These are phyloP conservation scores for Fusarium scirpi DNA, from an alignment of 2,329 filamentous ascomycete genomes.

Conservation along the genomic window DNA sequence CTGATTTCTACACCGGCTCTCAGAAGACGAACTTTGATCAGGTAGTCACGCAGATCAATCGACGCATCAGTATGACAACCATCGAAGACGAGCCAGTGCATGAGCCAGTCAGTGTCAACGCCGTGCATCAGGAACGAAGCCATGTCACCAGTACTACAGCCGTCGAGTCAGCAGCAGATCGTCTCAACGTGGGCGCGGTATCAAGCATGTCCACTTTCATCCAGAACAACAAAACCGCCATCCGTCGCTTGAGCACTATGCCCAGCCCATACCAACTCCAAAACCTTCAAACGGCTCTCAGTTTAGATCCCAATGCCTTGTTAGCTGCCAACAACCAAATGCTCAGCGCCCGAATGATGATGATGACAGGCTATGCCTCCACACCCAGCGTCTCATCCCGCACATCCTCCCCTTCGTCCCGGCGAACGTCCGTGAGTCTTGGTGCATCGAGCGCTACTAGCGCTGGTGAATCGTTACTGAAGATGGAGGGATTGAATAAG, in stretches of 20 bases:
- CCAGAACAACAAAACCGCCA: constrained; percentile 36
- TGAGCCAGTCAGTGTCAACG: constrained; percentile 17
- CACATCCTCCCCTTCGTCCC: neutral
- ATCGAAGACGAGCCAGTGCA: neutral
- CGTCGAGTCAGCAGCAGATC: constrained; percentile 8
- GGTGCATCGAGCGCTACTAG: neutral
- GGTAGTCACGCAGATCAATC: constrained; percentile 36
- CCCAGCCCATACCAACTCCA: constrained; percentile 22
- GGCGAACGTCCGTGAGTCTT: neutral
- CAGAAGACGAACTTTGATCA: constrained; percentile 40
- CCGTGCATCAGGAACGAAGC: constrained; percentile 23
- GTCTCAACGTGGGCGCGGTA: constrained; percentile 17
- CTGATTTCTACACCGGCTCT: neutral
- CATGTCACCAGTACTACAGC: neutral
- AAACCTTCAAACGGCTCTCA: neutral
- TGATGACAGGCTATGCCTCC: neutral
- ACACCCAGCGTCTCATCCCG: neutral
- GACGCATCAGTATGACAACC: constrained; percentile 1
- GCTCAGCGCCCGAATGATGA: neutral
- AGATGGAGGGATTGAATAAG: constrained; percentile 21
- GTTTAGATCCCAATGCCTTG: neutral
- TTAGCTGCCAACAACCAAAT: constrained; percentile 1
- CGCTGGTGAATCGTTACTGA: neutral
- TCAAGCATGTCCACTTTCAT: constrained; percentile 33
- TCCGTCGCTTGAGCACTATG: constrained; percentile 29